Evolutionary conservation across 129 eudicot genomes (phyloP).

Genomic region (Flaveria sonorensis): DNA sequence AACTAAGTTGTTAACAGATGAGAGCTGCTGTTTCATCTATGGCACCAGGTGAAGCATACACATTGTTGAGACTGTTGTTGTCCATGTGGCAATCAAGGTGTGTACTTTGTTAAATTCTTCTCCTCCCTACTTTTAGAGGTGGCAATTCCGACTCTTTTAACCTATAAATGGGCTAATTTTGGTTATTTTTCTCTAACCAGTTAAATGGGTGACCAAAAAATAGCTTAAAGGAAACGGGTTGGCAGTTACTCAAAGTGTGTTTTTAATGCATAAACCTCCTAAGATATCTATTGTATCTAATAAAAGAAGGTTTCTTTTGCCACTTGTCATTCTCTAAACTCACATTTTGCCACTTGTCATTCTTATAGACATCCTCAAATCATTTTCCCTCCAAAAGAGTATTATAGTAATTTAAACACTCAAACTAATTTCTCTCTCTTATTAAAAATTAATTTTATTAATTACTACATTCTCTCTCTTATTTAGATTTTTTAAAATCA

Average conservation of each 20-base stretch:
- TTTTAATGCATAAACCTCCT: background rate
- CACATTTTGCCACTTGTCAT: too few species aligned
- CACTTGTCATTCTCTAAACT: too few species aligned
- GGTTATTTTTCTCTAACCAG: background rate
- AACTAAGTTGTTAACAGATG: slow-evolving; percentile 49
- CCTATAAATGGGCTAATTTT: background rate
- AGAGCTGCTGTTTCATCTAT: slow-evolving; percentile 57
- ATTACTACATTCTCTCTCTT: too few species aligned
- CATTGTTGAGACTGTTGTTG: slow-evolving; percentile 55
- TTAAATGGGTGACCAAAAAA: background rate
- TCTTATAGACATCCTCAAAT: too few species aligned
- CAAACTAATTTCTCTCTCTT: too few species aligned
- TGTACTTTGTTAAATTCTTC: background rate
- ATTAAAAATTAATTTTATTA: too few species aligned
- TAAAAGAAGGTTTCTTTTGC: too few species aligned
- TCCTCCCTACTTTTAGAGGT: background rate
- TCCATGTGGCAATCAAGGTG: slow-evolving; percentile 60
- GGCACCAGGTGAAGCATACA: slow-evolving; percentile 60
- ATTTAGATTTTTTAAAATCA: too few species aligned
- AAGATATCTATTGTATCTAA: too few species aligned
- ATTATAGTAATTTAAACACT: too few species aligned
- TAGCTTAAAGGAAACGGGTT: background rate
- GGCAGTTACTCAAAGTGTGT: background rate
- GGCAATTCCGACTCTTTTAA: too few species aligned
- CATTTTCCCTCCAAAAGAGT: too few species aligned